Evolutionary conservation across 2,329 filamentous ascomycete genomes (phyloP), one percentile per base, ranked within the genome.

Genomic region (Periconia sp.): DNA sequence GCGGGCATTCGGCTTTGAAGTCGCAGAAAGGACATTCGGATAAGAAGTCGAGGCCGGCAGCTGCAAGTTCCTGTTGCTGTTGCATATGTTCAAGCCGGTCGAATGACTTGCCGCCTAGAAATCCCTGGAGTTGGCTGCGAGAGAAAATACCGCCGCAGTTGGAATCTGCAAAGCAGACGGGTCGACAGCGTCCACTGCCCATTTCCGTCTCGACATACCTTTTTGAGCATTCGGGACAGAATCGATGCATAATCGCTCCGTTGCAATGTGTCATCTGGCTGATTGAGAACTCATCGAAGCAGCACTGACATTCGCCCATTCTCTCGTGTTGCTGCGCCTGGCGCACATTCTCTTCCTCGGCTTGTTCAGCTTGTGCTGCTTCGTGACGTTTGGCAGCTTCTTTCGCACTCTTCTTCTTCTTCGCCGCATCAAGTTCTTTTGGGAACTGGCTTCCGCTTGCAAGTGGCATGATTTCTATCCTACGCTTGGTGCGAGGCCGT

Each of bases 11-110:
- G 23, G 84, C 87, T 29, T 88, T 89, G 72, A 83, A 95, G 16
- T 88, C 84, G 65, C 90, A 95, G 61, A 91, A 94, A 0, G 89
- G 89, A 54, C 90, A 95, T 22, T 80, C 83, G 22, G 81, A 87
- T 2, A 95, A 78, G 48, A 85, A 83, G 28, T 90, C 83, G 24
- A 95, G 78, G 0, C 78, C 82, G 1, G 89, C 88, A 48, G 82
- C 74, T n/a, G 82, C 80, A 26, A 95, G 74, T 17, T 83, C 80
- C 13, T 85, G 79, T 56, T 87, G 82, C 64, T 88, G 84, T 61
- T 92, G 86, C 37, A 92, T 79, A 16, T 82, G 78, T 42, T 87
- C 86, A 2, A 95, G 73, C 7, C 84, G 86, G 3, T 77, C 72
- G 21, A 80, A 73, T 0, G 84, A 73, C 32, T 79, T 81, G 5